Evolutionary conservation across 768 basidiomycete genomes (phyloP).

Genomic region (Cystofilobasidium capitatum): DNA sequence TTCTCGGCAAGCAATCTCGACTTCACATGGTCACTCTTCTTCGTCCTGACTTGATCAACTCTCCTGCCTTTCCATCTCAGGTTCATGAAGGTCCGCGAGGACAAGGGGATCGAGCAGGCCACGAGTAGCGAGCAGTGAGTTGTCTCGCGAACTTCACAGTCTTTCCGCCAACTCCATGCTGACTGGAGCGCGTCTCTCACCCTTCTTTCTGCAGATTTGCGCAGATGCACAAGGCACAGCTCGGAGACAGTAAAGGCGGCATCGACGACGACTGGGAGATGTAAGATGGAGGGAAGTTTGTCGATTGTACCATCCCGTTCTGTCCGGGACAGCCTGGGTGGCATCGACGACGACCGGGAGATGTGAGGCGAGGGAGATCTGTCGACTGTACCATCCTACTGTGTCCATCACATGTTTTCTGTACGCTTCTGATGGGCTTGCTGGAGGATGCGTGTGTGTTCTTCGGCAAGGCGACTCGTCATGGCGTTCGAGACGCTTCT

Average conservation of each 20-base stretch:
- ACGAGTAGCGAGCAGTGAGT: slow-evolving; percentile 55
- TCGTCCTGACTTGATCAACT: not conserved
- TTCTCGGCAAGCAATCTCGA: not conserved
- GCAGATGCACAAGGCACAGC: slow-evolving; percentile 14
- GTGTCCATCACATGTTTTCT: not conserved
- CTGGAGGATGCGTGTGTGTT: too few relatives aligned
- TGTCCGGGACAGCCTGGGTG: too few relatives aligned
- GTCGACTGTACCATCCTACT: too few relatives aligned
- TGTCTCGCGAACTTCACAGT: not conserved
- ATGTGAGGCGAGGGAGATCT: too few relatives aligned
- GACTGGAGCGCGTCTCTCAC: not conserved
- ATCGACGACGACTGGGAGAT: slow-evolving; percentile 8
- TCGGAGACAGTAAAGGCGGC: not conserved
- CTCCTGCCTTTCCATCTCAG: not conserved
- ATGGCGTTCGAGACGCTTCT: too few relatives aligned
- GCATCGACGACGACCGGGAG: too few relatives aligned
- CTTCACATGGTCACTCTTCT: not conserved
- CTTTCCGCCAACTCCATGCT: not conserved
- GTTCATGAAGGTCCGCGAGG: slow-evolving; percentile 63
- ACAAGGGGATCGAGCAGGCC: slow-evolving; percentile 63
- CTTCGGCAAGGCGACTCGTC: too few relatives aligned
- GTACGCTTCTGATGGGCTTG: too few relatives aligned
- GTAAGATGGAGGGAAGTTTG: not conserved
- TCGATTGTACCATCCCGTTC: too few relatives aligned
- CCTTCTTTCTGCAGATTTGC: slow-evolving; percentile 10